Evolutionary conservation across 192 early-diverging fungal genomes (phyloP).

Genomic region (Gaertneriomyces semiglobifer): DNA sequence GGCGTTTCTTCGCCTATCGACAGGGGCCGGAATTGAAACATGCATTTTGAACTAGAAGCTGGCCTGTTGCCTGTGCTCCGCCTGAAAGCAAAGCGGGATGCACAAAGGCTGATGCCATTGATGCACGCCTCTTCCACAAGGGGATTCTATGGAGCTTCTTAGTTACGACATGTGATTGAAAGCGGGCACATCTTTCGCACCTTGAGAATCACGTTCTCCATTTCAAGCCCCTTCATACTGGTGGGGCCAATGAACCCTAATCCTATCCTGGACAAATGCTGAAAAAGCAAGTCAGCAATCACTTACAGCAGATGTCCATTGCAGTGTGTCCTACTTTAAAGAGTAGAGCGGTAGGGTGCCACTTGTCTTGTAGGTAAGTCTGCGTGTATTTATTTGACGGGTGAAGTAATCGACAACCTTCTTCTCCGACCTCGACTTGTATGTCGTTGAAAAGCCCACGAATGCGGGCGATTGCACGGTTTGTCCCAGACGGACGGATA

Average conservation of each 20-base stretch:
- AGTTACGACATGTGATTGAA: background rate
- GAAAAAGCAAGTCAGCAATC: background rate
- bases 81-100: constrained; percentile 21
- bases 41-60: constrained; percentile 38
- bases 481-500: constrained; percentile 25
- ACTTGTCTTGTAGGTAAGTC: constrained; percentile 17
- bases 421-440: constrained; percentile 41
- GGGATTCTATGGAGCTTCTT: constrained; percentile 34
- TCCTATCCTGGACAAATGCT: constrained; percentile 45
- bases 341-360: constrained; percentile 38
- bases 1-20: constrained; percentile 26
- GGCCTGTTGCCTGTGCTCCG: constrained; percentile 34
- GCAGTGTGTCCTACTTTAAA: constrained; percentile 34
- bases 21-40: constrained; percentile 34
- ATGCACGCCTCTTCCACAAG: constrained; percentile 36
- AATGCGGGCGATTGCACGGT: constrained; percentile 37
- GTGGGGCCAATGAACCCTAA: constrained; percentile 46
- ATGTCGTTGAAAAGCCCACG: constrained; percentile 39
- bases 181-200: constrained; percentile 22
- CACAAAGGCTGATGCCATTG: constrained; percentile 39
- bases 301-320: background rate
- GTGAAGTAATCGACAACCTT: constrained; percentile 34
- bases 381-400: constrained; percentile 32
- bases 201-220: constrained; percentile 47
- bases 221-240: constrained; percentile 39